These are phyloP conservation scores for Tetragonia tetragonoides DNA, from an alignment of 148 eudicot species.

Conservation along the genomic window DNA sequence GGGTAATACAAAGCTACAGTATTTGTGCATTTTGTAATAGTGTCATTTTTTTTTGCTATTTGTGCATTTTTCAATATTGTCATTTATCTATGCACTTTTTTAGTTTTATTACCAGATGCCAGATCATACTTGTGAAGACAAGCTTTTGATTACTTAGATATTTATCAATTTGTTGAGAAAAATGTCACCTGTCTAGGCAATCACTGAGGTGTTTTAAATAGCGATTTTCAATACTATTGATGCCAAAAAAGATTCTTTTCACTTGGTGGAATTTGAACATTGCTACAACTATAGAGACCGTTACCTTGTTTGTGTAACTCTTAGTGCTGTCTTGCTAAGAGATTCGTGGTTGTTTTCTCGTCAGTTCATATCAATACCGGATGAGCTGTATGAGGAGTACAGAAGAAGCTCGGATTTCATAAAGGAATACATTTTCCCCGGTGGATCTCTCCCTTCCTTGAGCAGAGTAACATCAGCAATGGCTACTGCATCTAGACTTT, in stretches of 20 bases:
- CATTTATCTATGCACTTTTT: neutral
- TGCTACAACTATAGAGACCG: too few relatives aligned
- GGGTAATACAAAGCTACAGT: neutral
- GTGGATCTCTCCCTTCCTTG: constrained; percentile 73
- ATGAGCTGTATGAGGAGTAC: constrained; percentile 70
- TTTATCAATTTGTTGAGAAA: neutral
- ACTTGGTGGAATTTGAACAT: too few relatives aligned
- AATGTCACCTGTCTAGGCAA: neutral
- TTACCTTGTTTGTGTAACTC: neutral
- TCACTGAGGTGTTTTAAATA: neutral
- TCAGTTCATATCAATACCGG: constrained; percentile 78
- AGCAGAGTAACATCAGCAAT: constrained; percentile 76
- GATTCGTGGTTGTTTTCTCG: constrained; percentile 7
- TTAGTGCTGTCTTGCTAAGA: neutral
- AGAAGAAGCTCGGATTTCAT: constrained; percentile 72
- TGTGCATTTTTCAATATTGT: too few relatives aligned
- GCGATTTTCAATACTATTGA: too few relatives aligned
- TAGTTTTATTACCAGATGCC: too few relatives aligned
- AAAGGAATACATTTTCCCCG: constrained; percentile 84
- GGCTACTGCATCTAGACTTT: constrained; percentile 71
- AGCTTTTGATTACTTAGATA: too few relatives aligned
- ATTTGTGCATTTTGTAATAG: too few relatives aligned
- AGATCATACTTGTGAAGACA: too few relatives aligned
- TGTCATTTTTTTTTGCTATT: too few relatives aligned
- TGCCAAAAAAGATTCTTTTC: too few relatives aligned